Evolutionary conservation across 345 rosid genomes (phyloP).

Genomic region (Eucalyptus erythrocorys): DNA sequence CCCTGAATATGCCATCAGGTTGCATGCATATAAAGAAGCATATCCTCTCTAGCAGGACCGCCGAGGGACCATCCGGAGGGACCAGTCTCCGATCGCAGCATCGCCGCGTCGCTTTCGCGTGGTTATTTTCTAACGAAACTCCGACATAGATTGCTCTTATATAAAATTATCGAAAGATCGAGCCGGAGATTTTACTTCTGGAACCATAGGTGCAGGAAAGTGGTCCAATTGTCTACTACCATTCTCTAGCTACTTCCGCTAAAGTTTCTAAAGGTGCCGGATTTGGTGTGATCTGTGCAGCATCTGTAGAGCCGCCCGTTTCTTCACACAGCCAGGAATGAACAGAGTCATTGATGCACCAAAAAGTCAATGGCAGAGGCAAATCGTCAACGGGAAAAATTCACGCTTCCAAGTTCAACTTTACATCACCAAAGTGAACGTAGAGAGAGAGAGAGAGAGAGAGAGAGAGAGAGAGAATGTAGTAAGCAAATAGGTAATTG

Average conservation of each 20-base stretch:
- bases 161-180: not conserved
- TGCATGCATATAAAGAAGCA: not conserved
- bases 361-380: not conserved
- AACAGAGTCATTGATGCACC: not conserved
- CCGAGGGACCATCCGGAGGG: not conserved
- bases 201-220: not conserved
- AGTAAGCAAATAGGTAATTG: not conserved
- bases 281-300: not conserved
- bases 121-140: not conserved
- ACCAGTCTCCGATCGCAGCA: not conserved
- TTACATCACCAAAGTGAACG: not conserved
- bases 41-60: not conserved
- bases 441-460: not conserved
- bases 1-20: not conserved
- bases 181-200: not conserved
- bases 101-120: not conserved
- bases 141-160: not conserved
- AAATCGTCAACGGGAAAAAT: not conserved
- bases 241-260: not conserved
- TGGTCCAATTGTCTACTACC: not conserved
- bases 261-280: not conserved
- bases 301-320: not conserved
- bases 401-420: not conserved
- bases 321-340: not conserved
- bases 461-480: not conserved